Evolutionary conservation across 148 eudicot species (phyloP).

Genomic region (Nepenthes mirabilis): DNA sequence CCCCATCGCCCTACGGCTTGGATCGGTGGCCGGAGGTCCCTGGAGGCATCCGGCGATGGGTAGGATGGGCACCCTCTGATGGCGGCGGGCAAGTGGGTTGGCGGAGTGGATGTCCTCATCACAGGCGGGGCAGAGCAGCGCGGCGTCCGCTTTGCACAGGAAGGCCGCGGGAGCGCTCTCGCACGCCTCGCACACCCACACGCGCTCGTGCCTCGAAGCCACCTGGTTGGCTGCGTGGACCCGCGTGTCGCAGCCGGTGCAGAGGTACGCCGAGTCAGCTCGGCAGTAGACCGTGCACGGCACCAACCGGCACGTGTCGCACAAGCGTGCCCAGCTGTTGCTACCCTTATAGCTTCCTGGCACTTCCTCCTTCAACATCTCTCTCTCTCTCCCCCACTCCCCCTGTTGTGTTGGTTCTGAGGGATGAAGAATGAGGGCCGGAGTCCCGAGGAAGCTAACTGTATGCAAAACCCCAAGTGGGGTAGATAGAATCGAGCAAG

Average conservation of each 20-base stretch:
- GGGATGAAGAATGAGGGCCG: neutral
- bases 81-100: slow-evolving; percentile 49
- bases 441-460: neutral
- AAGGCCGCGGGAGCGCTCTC: slow-evolving; percentile 49
- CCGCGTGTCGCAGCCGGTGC: slow-evolving; percentile 53
- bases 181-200: slow-evolving; percentile 54
- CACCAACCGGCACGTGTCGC: slow-evolving; percentile 58
- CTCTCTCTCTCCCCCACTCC: neutral
- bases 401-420: neutral
- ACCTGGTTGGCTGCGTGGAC: slow-evolving; percentile 39
- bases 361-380: slow-evolving; percentile 1
- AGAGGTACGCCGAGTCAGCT: slow-evolving; percentile 51
- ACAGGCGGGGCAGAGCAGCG: slow-evolving; percentile 42
- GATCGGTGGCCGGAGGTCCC: neutral
- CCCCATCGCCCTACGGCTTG: neutral
- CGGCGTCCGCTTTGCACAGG: slow-evolving; percentile 63
- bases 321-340: slow-evolving; percentile 7
- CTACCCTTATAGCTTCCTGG: neutral
- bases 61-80: slow-evolving; percentile 39
- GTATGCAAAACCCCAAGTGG: neutral
- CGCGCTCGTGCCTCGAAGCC: slow-evolving; percentile 40
- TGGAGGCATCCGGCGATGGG: slow-evolving; percentile 9
- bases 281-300: slow-evolving; percentile 61
- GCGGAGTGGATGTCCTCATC: slow-evolving; percentile 64
- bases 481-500: neutral